Percentiles rank a stretch among this genome's conserved stretches.
phyloP scores from a whole-genome alignment of 805 yeast species.

The Ogataea corticis region DNA sequence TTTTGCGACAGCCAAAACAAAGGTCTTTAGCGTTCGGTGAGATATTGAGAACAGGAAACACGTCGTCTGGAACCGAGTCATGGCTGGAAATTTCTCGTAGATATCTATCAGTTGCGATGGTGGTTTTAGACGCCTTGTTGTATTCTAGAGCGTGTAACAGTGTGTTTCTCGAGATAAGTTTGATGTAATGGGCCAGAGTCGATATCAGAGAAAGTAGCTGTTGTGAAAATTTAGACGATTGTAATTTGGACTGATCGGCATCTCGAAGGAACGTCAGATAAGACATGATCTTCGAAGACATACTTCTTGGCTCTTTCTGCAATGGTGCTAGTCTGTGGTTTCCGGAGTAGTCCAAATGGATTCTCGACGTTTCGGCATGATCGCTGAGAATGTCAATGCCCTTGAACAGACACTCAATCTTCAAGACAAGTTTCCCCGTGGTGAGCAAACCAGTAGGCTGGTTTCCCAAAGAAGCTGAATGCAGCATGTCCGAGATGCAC shows the following conservation, averaged over 20 bases:
- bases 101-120: constrained; percentile 63
- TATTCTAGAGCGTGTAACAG: constrained; percentile 71
- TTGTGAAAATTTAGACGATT: constrained; percentile 49
- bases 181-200: constrained; percentile 89
- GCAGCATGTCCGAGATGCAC: constrained; percentile 88
- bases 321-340: constrained; percentile 38
- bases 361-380: constrained; percentile 20
- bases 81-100: constrained; percentile 53
- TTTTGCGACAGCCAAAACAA: constrained; percentile 68
- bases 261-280: constrained; percentile 83
- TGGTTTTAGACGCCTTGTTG: constrained; percentile 57
- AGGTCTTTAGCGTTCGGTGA: constrained; percentile 69
- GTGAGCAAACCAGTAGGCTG: constrained; percentile 65
- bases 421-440: constrained; percentile 70
- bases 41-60: constrained; percentile 45
- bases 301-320: constrained; percentile 72
- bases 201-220: constrained; percentile 80
- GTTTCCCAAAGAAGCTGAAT: constrained; percentile 73
- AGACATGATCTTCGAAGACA: constrained; percentile 87
- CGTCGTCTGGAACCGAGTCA: constrained; percentile 40
- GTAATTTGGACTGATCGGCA: constrained; percentile 36
- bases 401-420: constrained; percentile 72
- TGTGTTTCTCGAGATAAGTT: constrained; percentile 79
- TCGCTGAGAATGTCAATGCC: constrained; percentile 60
- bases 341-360: constrained; percentile 23